Evolutionary conservation across 1,139 yeast species (phyloP), one percentile per base, ranked within the genome.

Genomic region (Saccharomyces pastorianus): DNA sequence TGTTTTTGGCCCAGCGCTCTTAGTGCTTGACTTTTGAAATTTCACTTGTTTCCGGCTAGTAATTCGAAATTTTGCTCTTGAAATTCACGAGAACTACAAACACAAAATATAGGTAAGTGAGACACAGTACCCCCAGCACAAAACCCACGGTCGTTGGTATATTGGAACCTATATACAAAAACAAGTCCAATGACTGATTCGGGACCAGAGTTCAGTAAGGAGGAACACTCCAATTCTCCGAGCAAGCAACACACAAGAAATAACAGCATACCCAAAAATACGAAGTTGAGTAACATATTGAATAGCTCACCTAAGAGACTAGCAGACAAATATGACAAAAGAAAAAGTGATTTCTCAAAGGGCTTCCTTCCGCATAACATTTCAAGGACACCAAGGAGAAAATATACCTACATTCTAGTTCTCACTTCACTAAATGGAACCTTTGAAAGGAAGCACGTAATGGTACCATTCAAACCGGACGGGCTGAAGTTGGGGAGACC

Each of bases 401-500:
- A 63, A 32, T 66, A 69, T 49, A 62, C 69, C 1, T 69, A 66
- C 72, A 77, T 86, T 50, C 79, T 91, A 17, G 84, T 90, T 1
- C 73, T 91, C 54, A 71, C 80, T 11, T 85, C 97, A 0, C 71
- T 90, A 50, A 91, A 93, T 67, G 89, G 83, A 53, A 86, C 97
- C 0, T 89, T 89, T 71, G 85, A 84, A 49, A 80, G 84, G 54
- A 93, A 93, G 68, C 83, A 86, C 52, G 73, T 95, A 38, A 82
- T 82, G 27, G 83, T 95, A 6, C 97, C 98, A 1, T 78, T 80
- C 56, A 79, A 76, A 57, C 99, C 99, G 0, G 91, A 88, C 25
- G 84, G 90, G 1, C 73, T 93, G 53, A 88, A 88, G 64, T 76
- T 93, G 27, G 99, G 99, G 1, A 79, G 99, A 54, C 99, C 88